Evolutionary conservation across 306 rosid genomes (phyloP).

Genomic region (Cucurbita argyrosperma): DNA sequence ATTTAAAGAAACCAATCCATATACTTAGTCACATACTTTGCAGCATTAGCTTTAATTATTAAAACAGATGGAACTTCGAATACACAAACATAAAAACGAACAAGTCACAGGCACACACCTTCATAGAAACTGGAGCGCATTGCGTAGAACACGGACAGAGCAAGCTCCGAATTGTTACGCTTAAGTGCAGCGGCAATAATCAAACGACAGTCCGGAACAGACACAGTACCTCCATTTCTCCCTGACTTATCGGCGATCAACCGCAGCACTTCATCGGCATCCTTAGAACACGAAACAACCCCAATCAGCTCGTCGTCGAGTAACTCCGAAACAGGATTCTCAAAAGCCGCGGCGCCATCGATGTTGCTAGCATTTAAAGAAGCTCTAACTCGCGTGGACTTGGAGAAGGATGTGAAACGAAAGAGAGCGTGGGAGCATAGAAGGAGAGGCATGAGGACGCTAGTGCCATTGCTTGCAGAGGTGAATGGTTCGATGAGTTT

Average conservation of each 20-base stretch:
- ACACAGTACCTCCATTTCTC: conserved; percentile 31
- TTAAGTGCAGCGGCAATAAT: conserved; percentile 54
- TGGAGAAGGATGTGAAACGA: conserved; percentile 12
- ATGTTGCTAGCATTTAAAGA: conserved; percentile 37
- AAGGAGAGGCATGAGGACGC: conserved; percentile 10
- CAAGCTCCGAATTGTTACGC: conserved; percentile 50
- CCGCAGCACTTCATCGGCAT: conserved; percentile 41
- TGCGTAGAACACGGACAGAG: conserved; percentile 63
- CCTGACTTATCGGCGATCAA: conserved; percentile 26
- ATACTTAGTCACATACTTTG: background rate
- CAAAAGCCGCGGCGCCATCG: conserved; percentile 27
- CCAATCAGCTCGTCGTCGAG: conserved; percentile 31
- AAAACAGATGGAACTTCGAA: background rate
- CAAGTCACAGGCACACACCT: conserved; percentile 18
- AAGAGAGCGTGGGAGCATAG: conserved; percentile 8
- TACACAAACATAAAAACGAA: background rate
- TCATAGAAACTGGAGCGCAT: conserved; percentile 66
- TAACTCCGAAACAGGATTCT: conserved; percentile 18
- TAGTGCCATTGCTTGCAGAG: background rate
- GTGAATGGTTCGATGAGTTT: conserved; percentile 8
- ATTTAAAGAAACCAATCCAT: background rate
- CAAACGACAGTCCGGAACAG: conserved; percentile 37
- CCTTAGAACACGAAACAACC: conserved; percentile 31
- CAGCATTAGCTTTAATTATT: background rate
- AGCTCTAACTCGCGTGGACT: conserved; percentile 20